phyloP scores from a whole-genome alignment of 1,284 basidiomycete genomes.

The Papiliotrema laurentii region DNA sequence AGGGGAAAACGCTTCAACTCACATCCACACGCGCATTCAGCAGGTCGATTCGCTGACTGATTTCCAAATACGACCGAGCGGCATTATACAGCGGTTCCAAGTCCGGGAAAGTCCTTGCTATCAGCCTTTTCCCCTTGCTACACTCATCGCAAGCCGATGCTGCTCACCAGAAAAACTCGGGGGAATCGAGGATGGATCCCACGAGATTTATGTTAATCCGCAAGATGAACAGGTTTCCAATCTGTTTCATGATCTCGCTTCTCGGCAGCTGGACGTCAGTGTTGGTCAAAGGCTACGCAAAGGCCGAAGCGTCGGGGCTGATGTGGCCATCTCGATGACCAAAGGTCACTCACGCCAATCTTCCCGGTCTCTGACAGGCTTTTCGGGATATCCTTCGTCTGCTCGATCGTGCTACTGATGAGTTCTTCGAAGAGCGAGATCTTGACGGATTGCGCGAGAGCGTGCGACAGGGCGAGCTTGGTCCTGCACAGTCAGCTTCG shows the following conservation, averaged over 20 bases:
- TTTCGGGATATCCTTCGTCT: conserved; percentile 94
- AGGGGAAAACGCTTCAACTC: too few relatives aligned
- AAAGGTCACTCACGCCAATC: conserved; percentile 63
- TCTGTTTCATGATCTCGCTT: conserved; percentile 93
- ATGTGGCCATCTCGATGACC: neutral
- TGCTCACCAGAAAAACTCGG: conserved; percentile 80
- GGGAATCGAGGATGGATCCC: conserved; percentile 90
- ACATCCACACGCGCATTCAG: conserved; percentile 92
- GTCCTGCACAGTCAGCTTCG: conserved; percentile 59
- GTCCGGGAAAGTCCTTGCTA: conserved; percentile 63
- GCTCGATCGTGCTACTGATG: conserved; percentile 89
- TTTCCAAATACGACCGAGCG: conserved; percentile 87
- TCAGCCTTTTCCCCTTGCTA: neutral
- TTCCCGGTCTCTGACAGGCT: conserved; percentile 90
- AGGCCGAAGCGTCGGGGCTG: neutral
- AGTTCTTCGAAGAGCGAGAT: conserved; percentile 93
- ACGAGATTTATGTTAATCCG: conserved; percentile 94
- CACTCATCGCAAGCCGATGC: too few relatives aligned
- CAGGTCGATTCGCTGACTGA: conserved; percentile 87
- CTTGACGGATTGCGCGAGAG: conserved; percentile 92
- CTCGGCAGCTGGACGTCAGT: conserved; percentile 47
- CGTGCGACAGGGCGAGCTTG: conserved; percentile 90
- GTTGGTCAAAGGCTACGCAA: neutral
- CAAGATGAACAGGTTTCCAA: conserved; percentile 88
- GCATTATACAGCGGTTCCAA: conserved; percentile 93